phyloP scores from a whole-genome alignment of 78 protist species.

The Bodo saltans region DNA sequence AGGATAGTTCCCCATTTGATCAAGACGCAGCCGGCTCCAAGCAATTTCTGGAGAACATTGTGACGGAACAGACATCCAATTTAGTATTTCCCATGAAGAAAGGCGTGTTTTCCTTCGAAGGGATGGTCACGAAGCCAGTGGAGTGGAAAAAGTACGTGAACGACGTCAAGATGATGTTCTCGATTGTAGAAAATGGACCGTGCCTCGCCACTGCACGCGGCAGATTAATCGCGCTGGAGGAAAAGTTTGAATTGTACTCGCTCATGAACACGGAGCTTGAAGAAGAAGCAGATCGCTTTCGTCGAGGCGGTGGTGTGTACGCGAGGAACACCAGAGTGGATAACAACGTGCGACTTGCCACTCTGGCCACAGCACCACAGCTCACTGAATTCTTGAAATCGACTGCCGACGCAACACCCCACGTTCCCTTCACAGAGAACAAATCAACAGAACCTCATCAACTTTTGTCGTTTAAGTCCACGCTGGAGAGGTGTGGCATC shows the following conservation, averaged over 20 bases:
- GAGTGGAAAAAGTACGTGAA: not conserved
- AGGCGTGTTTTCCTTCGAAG: not conserved
- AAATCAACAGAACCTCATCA: not conserved
- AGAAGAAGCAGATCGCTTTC: not conserved
- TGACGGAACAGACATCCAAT: not conserved
- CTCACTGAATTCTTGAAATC: not conserved
- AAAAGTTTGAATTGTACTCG: constrained; percentile 2
- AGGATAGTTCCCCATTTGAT: not conserved
- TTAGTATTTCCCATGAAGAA: no score
- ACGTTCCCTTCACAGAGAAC: not conserved
- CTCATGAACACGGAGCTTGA: constrained; percentile 11
- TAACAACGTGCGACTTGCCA: constrained; percentile 7
- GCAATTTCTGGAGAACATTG: not conserved
- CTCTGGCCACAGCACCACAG: not conserved
- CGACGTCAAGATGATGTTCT: not conserved
- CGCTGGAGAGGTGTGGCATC: not conserved
- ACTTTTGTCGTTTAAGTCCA: not conserved
- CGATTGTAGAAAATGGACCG: not conserved
- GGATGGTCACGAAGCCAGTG: not conserved
- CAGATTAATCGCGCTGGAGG: not conserved
- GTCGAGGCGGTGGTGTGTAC: constrained; percentile 26
- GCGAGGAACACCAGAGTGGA: not conserved
- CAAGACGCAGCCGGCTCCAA: not conserved
- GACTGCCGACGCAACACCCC: not conserved
- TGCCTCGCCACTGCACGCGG: not conserved